Base-by-base conservation (phyloP, 164 flowering plant genomes). In the Litsea cubeba region DNA sequence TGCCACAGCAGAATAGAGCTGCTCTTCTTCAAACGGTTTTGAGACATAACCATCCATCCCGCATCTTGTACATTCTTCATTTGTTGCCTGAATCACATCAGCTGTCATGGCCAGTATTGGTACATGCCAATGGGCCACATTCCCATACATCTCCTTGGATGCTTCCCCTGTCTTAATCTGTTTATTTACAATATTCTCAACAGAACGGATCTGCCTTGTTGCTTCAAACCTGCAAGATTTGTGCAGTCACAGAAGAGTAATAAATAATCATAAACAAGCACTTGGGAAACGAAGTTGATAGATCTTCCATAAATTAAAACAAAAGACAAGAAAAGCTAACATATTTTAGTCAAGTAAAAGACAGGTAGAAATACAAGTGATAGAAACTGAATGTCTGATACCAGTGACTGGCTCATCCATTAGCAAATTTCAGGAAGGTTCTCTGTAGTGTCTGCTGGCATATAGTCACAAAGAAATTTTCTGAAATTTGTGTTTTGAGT, bases 41-140 rank as follows among this genome's bases (percentile, higher is more conserved):
- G 94, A 84, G 20, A 95, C 97, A 74, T 86, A 95, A 71, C 74
- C 98, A 80, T 95, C 97, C 99, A 95, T 93, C 28, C 97, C 99
- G 74, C 88, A 89, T 69, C 86, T 82, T 72, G 80, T 23, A 72
- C 92, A 91, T 68, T 90, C 79, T 66, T 88, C 94, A 73, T 90
- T 83, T 11, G 90, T 86, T 63, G 91, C 95, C 78, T 90, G 97
- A 73, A 81, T 86, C 64, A 90, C 91, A 85, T 92, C 98, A 6
- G 99, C 98, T 1, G 99, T 95, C 99, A 95, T 93, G 11, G 99
- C 99, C 60, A 95, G 80, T 82, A 95, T 92, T 1, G 99, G 98
- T 4, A 87, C 84, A 72, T 87, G 97, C 94, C 97, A 92, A 30
- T 78, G 71, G 50, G 32, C 49, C 77, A 82, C 74, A 69, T 81